Evolutionary conservation across 2,329 filamentous ascomycete species (phyloP).

Genomic region (Cercospora zeae-maydis): DNA sequence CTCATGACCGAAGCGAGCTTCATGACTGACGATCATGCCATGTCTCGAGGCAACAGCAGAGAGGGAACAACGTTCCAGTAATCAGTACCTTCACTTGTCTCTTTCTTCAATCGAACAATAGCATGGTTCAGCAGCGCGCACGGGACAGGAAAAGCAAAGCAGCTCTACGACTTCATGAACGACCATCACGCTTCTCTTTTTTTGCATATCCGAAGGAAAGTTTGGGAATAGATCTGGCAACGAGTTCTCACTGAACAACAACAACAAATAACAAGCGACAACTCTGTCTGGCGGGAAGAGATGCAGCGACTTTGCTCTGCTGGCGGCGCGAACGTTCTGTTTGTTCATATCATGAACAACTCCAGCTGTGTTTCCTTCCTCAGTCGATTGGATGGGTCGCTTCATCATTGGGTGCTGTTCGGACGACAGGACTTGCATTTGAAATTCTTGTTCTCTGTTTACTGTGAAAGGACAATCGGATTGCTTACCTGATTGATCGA

Average conservation of each 20-base stretch:
- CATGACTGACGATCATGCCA: conserved; percentile 26
- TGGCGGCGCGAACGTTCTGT: not conserved
- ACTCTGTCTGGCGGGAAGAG: not conserved
- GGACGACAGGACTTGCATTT: too few species aligned
- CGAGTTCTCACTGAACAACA: not conserved
- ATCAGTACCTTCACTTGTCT: not conserved
- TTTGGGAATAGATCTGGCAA: not conserved
- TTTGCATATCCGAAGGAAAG: not conserved
- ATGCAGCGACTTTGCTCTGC: conserved; percentile 3
- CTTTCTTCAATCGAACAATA: not conserved
- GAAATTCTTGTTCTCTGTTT: too few species aligned
- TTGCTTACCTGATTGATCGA: too few species aligned
- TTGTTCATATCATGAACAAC: too few species aligned
- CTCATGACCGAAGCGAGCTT: conserved; percentile 32
- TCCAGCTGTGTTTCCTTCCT: too few species aligned
- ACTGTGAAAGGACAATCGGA: too few species aligned
- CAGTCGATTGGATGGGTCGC: too few species aligned
- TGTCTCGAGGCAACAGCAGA: conserved; percentile 18
- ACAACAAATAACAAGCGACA: not conserved
- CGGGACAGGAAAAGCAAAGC: not conserved
- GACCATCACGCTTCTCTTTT: not conserved
- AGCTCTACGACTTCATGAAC: not conserved
- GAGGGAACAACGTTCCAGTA: conserved; percentile 21
- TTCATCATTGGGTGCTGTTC: too few species aligned
- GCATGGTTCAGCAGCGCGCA: not conserved